Base-by-base conservation (phyloP, 2,329 filamentous ascomycete species). In the Fonsecaea erecta region DNA sequence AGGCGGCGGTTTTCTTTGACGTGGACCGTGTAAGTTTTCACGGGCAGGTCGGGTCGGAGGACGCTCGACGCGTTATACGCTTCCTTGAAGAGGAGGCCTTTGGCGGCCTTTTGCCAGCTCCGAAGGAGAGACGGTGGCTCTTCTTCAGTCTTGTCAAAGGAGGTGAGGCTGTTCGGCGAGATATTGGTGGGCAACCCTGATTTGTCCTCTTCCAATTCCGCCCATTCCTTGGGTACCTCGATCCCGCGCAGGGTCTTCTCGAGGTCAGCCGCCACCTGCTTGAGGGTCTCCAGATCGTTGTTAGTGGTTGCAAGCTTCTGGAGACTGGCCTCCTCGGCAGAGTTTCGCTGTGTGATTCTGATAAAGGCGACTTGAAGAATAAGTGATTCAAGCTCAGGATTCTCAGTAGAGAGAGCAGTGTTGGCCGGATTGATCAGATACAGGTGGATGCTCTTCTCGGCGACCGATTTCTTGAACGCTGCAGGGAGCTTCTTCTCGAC, bases 1-100 rank as follows among this genome's bases (percentile, higher is more conserved):
- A 99, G 86, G 69, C 95, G 88, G 68, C 95, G 91, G 81, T 96
- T 97, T 83, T 98, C 95, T 83, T 96, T 92, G 78, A 99, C 93
- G 61, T 88, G 90, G 60, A 97, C 90, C 48, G 92, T 91, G 73
- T 86, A 89, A 1, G 94, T 98, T 85, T 94, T 93, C 74, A 92
- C 88, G 9, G 90, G 81, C 61, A 96, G 83, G 74, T 99, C 95
- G 11, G 95, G 95, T 60, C 95, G 91, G 46, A 99, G 87, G 60
- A 82, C 81, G 69, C 83, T 83, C 74, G 86, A 82, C 26, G 92
- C 93, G 68, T 86, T 88, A 75, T 93, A 98, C 0, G 92, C 94
- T 79, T 99, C 95, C 83, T 96, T 97, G 86, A 99, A 99, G 3
- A 86, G 86, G 64, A 99, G 84, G 54, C 89, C 91, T 83, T 96